phyloP scores from a whole-genome alignment of 257 asterid species.

The Apocynum venetum region DNA sequence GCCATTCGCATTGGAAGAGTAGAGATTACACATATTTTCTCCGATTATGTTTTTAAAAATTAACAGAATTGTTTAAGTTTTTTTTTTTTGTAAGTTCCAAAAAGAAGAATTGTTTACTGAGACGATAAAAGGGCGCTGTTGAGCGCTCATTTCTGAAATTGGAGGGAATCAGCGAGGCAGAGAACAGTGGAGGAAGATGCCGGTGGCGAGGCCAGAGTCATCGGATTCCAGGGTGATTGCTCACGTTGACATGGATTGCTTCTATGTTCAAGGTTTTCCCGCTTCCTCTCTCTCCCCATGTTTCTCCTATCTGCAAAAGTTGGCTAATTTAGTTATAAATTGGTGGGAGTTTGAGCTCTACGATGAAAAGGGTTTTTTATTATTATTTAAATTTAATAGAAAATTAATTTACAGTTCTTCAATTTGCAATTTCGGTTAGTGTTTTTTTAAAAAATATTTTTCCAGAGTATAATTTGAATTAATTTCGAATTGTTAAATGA shows the following conservation, averaged over 20 bases:
- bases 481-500: not conserved
- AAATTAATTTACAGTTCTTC: not conserved
- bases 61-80: too few species aligned
- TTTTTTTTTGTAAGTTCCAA: too few species aligned
- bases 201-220: slow-evolving; percentile 68
- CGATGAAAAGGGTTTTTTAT: not conserved
- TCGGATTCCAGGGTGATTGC: slow-evolving; percentile 85
- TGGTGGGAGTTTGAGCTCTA: not conserved
- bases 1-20: too few species aligned
- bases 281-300: not conserved
- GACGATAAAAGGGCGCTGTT: too few species aligned
- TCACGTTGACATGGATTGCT: slow-evolving; percentile 95
- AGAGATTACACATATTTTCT: too few species aligned
- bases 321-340: not conserved
- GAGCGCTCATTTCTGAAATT: not conserved
- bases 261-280: slow-evolving; percentile 84
- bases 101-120: too few species aligned
- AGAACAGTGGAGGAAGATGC: slow-evolving; percentile 38
- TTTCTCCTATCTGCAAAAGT: not conserved
- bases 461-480: not conserved
- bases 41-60: too few species aligned
- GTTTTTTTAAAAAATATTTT: not conserved
- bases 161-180: slow-evolving; percentile 1
- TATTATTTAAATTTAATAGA: not conserved
- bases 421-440: not conserved